These are phyloP conservation scores for Cetraspora pellucida DNA, from an alignment of 192 early-diverging fungal genomes.

Conservation along the genomic window DNA sequence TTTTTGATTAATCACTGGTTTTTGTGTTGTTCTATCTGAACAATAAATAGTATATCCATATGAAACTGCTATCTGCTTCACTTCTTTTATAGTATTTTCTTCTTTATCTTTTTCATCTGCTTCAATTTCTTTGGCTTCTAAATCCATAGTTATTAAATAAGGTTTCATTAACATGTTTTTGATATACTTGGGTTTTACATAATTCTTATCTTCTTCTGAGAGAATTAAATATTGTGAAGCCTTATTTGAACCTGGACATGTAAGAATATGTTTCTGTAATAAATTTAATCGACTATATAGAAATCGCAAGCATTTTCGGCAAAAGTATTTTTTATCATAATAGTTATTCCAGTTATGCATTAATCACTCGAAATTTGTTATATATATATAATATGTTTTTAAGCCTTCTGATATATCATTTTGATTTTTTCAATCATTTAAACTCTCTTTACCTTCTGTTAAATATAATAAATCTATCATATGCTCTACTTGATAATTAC, in stretches of 20 bases:
- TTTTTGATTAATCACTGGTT: constrained; percentile 22
- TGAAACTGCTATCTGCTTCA: constrained; percentile 16
- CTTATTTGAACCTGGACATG: constrained; percentile 2
- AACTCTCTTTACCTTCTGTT: constrained; percentile 6
- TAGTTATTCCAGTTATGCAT: constrained; percentile 19
- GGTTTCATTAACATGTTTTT: constrained; percentile 29
- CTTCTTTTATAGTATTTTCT: constrained; percentile 27
- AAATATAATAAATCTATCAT: constrained; percentile 12
- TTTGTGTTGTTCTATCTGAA: constrained; percentile 25
- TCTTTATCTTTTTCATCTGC: constrained; percentile 12
- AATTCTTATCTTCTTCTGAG: not conserved
- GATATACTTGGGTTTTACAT: constrained; percentile 31
- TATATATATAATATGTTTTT: constrained; percentile 4
- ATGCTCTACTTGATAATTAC: constrained; percentile 10
- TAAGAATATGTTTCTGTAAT: not conserved
- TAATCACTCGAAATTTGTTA: not conserved
- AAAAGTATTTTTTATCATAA: constrained; percentile 1
- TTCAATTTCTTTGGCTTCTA: constrained; percentile 21
- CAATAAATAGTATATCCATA: constrained; percentile 29
- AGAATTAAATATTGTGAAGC: not conserved
- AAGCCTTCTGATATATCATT: constrained; percentile 3
- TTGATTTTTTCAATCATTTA: not conserved
- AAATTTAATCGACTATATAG: constrained; percentile 1
- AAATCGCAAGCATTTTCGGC: not conserved
- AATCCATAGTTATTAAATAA: constrained; percentile 20